Conservation (phyloP, 2,329 filamentous ascomycete species). For the Aaosphaeria pasadenensis region DNA sequence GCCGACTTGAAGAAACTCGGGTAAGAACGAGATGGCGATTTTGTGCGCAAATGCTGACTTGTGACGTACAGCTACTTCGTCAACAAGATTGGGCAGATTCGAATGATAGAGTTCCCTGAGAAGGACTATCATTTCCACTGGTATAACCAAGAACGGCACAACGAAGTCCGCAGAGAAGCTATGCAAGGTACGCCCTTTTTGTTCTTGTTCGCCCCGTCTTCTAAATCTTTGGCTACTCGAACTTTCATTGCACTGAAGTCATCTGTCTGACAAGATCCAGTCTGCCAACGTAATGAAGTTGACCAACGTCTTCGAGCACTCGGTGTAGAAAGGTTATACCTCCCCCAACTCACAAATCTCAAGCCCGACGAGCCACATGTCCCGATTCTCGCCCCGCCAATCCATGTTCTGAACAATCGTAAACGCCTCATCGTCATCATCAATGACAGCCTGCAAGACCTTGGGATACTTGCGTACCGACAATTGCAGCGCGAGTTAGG, state of each 20-base stretch:
- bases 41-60: conserved; percentile 1
- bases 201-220: neutral
- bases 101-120: conserved; percentile 64
- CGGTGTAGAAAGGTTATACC: conserved; percentile 57
- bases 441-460: conserved; percentile 67
- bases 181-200: conserved; percentile 62
- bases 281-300: conserved; percentile 61
- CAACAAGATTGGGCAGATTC: conserved; percentile 71
- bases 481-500: conserved; percentile 62
- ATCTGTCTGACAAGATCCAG: conserved; percentile 38
- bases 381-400: conserved; percentile 62
- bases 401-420: conserved; percentile 51
- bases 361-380: conserved; percentile 56
- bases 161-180: conserved; percentile 65
- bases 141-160: conserved; percentile 71
- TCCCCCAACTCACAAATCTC: conserved; percentile 56
- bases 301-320: conserved; percentile 59
- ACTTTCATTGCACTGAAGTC: too few species aligned
- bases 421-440: conserved; percentile 70
- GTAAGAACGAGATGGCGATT: conserved; percentile 44
- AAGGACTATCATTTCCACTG: conserved; percentile 72
- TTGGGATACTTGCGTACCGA: conserved; percentile 73
- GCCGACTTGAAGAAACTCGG: conserved; percentile 68
- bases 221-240: too few species aligned
- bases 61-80: conserved; percentile 65